Base-by-base conservation (phyloP, 2,329 filamentous ascomycete species). In the Cadophora sp. region DNA sequence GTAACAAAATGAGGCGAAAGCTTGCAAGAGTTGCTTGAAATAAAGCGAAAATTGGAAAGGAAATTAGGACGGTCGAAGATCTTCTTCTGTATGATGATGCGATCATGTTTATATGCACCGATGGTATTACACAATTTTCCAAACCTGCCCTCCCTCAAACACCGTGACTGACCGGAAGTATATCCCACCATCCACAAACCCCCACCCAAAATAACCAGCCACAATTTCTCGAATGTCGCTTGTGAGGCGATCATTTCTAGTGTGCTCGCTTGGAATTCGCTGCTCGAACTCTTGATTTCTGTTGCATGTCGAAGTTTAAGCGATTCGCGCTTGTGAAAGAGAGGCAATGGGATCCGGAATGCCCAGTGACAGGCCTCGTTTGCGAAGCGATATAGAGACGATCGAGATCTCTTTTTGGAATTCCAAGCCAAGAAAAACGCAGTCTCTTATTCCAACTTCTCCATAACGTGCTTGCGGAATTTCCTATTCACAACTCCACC, bases 401-500 rank as follows among this genome's bases (percentile, higher is more conserved):
- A n/a, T n/a, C n/a, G n/a, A 47, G 18, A 24, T 18, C 39, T 55
- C 9, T 20, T 9, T 18, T 30, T 45, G 30, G 20, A 62, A 43
- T 43, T n/a, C 33, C 33, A 36, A 39, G 30, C 47, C 22, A 14
- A 53, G 33, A 33, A 8, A 18, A 41, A 16, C 18, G 8, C 3
- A 41, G 48, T 33, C 43, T 3, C 27, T 67, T 51, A 74, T 48
- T 72, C 70, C 50, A 73, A 55, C 58, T 53, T 68, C 45, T 43
- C 62, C 65, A 97, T 94, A 73, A 95, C 76, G 62, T 77, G 81
- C 75, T 81, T 83, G 73, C 94, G 84, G 53, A 95, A 83, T 75
- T 91, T 89, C 67, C 84, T 85, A 79, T 97, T 97, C 13, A 96
- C 91, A 13, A 97, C 92, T 0, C 94, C 94, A 0, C 94, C 94